Evolutionary conservation across 345 rosid genomes (phyloP), one percentile per base, ranked within the genome.

Genomic region (Excoecaria cochinchinensis): DNA sequence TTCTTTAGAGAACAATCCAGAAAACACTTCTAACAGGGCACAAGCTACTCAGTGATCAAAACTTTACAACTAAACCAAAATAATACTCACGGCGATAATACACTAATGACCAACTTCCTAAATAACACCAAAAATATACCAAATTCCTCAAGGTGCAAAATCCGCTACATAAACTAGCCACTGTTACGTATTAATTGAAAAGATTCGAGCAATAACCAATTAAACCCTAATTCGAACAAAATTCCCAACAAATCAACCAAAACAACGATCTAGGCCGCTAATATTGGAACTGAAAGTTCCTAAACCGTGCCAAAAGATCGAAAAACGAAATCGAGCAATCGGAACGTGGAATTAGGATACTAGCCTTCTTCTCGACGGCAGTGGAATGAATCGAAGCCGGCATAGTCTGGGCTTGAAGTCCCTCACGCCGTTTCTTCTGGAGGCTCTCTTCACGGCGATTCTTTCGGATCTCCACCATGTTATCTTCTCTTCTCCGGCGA

Each of bases 391-490:
- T 47, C 5, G 88, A 66, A 67, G 91, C 73, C 21, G 87, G 79
- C 51, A 81, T 69, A 25, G 74, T 79, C 80, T 86, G 93, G 13
- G 89, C 77, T 73, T 86, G 94, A 17, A 93, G 82, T 36, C 92
- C 94, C 66, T 93, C 98, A 2, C 98, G 94, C 16, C 98, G 85
- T 82, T 93, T 93, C 87, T 93, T 93, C 80, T 85, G 89, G 73
- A 93, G 82, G 89, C 93, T 90, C 83, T 93, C 98, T 73, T 93
- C 98, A 61, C 96, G 82, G 63, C 89, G 87, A 61, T 52, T 93
- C 87, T 93, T 93, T 22, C 98, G 87, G 92, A 93, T 93, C 93
- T 93, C 98, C 61, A 93, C 97, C 97, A 93, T 85, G 81, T 90
- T 89, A 69, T 93, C 98, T 82, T 93, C 98, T 67, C 98, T 80